These are phyloP conservation scores for Poa annua DNA, from an alignment of 176 grass and related monocot species.

Conservation along the genomic window DNA sequence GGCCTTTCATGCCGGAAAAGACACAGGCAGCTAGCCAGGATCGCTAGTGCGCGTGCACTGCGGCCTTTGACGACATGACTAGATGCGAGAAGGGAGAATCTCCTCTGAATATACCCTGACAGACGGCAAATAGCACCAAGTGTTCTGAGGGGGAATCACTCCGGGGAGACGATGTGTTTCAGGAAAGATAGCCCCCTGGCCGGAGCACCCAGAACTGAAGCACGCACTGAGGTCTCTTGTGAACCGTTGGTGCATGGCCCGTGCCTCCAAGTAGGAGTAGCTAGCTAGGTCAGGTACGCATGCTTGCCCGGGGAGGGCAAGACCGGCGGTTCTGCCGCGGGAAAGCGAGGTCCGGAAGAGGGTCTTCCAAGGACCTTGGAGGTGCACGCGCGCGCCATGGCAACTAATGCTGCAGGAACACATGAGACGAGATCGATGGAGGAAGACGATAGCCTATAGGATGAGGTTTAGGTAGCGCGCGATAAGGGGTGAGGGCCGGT, in stretches of 20 bases:
- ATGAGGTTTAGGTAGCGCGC: background rate
- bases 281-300: background rate
- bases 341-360: background rate
- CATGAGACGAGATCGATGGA: background rate
- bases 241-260: background rate
- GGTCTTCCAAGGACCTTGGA: constrained; percentile 56
- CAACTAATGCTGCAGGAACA: background rate
- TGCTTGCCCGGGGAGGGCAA: background rate
- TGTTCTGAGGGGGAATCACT: background rate
- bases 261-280: no score
- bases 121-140: constrained; percentile 21
- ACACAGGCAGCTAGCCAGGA: background rate
- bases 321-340: background rate
- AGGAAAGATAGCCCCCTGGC: background rate
- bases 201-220: background rate
- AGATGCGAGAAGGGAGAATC: constrained; percentile 28
- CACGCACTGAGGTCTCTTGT: background rate
- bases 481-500: constrained; percentile 19
- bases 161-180: constrained; percentile 22
- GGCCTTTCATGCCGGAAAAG: constrained; percentile 36
- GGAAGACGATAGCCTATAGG: background rate
- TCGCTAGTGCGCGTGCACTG: constrained; percentile 35
- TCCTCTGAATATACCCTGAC: constrained; percentile 46
- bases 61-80: constrained; percentile 8
- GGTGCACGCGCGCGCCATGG: background rate